These are phyloP conservation scores for Dactylellina drechsleri DNA, from an alignment of 2,329 filamentous ascomycete genomes.

Conservation along the genomic window DNA sequence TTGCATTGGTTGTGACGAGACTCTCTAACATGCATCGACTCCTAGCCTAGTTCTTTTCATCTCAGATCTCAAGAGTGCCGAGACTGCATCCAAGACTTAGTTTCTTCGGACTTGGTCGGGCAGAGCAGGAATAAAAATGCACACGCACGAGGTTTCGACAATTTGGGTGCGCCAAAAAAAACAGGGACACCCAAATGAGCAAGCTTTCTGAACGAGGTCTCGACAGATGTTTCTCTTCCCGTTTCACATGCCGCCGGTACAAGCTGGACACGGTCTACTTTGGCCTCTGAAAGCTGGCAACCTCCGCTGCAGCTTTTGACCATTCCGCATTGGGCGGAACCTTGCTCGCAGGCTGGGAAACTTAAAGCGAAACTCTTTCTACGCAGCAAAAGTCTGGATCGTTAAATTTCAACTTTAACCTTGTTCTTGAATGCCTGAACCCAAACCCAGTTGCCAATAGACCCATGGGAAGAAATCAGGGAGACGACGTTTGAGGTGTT, in stretches of 20 bases:
- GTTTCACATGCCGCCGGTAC: conserved; percentile 31
- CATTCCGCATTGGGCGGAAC: conserved; percentile 35
- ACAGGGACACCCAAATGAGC: too few species aligned
- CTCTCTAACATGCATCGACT: too few species aligned
- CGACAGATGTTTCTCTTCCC: conserved; percentile 40
- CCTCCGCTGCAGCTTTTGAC: background rate
- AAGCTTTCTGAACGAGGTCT: background rate
- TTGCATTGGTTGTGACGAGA: too few species aligned
- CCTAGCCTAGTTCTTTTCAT: too few species aligned
- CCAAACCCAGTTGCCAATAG: background rate
- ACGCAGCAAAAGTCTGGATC: conserved; percentile 39
- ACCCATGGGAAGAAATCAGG: background rate
- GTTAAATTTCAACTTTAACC: conserved; percentile 7
- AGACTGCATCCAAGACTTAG: too few species aligned
- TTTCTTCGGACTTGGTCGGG: too few species aligned
- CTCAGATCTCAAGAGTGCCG: too few species aligned
- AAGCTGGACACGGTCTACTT: background rate
- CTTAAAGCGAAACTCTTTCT: conserved; percentile 36
- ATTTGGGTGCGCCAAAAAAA: too few species aligned
- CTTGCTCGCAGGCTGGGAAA: conserved; percentile 31
- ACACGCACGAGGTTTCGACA: too few species aligned
- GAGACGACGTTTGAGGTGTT: conserved; percentile 15
- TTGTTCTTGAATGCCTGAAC: conserved; percentile 25
- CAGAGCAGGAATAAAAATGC: too few species aligned
- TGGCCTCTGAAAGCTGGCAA: background rate